Base-by-base conservation (phyloP, 805 yeast genomes). In the Candida glaebosa region DNA sequence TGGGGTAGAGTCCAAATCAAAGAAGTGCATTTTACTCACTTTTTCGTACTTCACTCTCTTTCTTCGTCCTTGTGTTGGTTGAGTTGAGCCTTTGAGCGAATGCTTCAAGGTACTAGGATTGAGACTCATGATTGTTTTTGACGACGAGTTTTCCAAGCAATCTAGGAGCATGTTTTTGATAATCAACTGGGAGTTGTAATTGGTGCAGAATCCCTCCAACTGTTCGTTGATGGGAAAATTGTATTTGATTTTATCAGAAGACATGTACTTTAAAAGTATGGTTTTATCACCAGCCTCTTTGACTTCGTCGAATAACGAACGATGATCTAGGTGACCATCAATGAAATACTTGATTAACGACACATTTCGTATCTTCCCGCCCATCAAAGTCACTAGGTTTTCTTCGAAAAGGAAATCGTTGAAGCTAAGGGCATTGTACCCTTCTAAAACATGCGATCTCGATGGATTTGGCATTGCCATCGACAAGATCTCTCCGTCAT, bases 21-120 rank as follows among this genome's bases (percentile, higher is more conserved):
- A 64, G 39, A 67, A 67, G 35, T 64, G 64, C 26, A 65, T 52
- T 14, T 57, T 61, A 37, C 54, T 58, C 2, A 62, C 66, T 31
- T 57, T 55, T 41, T 64, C 63, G 28, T 61, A 54, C 37, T 56
- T 63, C 30, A 64, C 50, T 45, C 71, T 50, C 39, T 63, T 64
- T 22, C 66, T 46, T 22, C 53, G 48, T 31, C 38, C 18, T 14
- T 16, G 40, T 26, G 35, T 38, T 45, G 34, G 28, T 26, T 31
- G 17, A 17, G 37, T 14, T 17, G 37, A 4, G 26, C 12, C 38
- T 14, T 37, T 33, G 7, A 18, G 32, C 16, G 39, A 39, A 35
- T 22, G 31, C 17, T 24, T 35, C 3, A 22, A 25, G 12, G 18
- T 5, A 24, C 15, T 22, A 3, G 5, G 3, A 34, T 32, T 10